A percentile compares a stretch with the other conserved stretches of the same genome.
Evolutionary conservation across 2,329 filamentous ascomycete species (phyloP).

Genomic region (Lizonia empirigonia): DNA sequence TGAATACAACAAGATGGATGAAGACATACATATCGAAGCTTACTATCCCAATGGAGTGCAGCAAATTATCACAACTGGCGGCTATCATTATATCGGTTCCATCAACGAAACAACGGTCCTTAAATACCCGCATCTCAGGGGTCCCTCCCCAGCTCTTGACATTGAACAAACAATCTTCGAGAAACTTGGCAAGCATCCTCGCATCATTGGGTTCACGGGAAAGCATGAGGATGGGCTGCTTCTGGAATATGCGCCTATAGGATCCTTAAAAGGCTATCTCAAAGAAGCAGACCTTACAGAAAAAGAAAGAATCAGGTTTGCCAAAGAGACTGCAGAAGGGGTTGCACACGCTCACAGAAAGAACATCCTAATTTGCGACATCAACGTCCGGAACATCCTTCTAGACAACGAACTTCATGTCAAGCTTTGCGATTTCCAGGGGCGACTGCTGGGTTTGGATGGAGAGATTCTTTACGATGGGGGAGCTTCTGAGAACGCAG

Average conservation of each 20-base stretch:
- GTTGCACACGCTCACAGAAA: conserved; percentile 14
- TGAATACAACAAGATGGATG: not conserved
- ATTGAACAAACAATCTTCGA: conserved; percentile 4
- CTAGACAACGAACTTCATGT: conserved; percentile 7
- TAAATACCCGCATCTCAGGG: conserved; percentile 12
- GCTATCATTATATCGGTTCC: conserved; percentile 10
- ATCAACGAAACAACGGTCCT: conserved; percentile 13
- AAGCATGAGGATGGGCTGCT: conserved; percentile 17
- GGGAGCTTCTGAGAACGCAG: conserved; percentile 22
- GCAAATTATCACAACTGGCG: conserved; percentile 11
- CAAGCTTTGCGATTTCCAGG: conserved; percentile 23
- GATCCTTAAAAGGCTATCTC: conserved; percentile 15
- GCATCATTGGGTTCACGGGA: conserved; percentile 16
- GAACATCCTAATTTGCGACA: conserved; percentile 18
- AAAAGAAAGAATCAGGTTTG: conserved; percentile 2
- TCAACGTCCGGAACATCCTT: conserved; percentile 10
- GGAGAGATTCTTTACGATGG: not conserved
- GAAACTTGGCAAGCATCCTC: conserved; percentile 14
- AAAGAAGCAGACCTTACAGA: not conserved
- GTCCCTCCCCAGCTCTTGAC: not conserved
- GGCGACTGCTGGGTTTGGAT: conserved; percentile 9
- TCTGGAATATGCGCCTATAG: conserved; percentile 16
- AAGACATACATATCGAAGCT: not conserved
- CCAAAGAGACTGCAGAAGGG: conserved; percentile 16
- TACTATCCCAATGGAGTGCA: conserved; percentile 6